A percentile compares a stretch with the other conserved stretches of the same genome.
Conservation (phyloP, 2,329 filamentous ascomycete genomes). For the Coniochaeta ligniaria region DNA sequence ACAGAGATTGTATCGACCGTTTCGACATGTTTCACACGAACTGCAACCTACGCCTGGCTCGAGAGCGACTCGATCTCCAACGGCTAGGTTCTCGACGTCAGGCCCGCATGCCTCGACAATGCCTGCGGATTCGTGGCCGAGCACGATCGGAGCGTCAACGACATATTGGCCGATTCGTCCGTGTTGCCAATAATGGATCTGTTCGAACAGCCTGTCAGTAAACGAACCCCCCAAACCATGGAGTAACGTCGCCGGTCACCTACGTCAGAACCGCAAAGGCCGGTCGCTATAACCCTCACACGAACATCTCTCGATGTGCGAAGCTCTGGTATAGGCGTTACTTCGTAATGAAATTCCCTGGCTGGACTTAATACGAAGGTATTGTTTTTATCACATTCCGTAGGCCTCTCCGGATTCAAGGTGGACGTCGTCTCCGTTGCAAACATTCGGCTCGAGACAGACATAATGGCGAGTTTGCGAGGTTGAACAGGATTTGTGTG, state of each 20-base stretch:
- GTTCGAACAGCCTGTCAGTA: not conserved
- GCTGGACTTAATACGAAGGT: constrained; percentile 67
- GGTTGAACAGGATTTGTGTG: not conserved
- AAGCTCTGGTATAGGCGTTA: constrained; percentile 64
- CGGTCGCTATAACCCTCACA: constrained; percentile 72
- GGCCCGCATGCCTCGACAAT: constrained; percentile 63
- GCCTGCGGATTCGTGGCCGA: constrained; percentile 63
- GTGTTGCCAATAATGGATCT: constrained; percentile 70
- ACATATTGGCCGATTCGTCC: constrained; percentile 80
- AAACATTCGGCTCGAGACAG: not conserved
- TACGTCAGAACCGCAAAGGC: constrained; percentile 79
- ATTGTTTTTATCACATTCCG: not conserved
- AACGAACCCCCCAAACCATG: not conserved
- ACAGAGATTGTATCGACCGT: constrained; percentile 83
- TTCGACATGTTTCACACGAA: constrained; percentile 66
- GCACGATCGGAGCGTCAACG: constrained; percentile 71
- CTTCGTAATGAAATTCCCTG: constrained; percentile 62
- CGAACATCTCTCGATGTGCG: constrained; percentile 64
- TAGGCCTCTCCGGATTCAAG: not conserved
- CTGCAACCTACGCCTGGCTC: constrained; percentile 84
- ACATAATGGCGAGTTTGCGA: not conserved
- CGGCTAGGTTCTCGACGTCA: constrained; percentile 50
- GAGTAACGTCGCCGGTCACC: not conserved
- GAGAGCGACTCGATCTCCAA: constrained; percentile 79
- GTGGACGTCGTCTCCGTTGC: not conserved